A percentile compares a stretch with the other conserved stretches of the same genome.
phyloP scores from a whole-genome alignment of 495 filamentous ascomycete genomes.

The Rhypophila decipiens region DNA sequence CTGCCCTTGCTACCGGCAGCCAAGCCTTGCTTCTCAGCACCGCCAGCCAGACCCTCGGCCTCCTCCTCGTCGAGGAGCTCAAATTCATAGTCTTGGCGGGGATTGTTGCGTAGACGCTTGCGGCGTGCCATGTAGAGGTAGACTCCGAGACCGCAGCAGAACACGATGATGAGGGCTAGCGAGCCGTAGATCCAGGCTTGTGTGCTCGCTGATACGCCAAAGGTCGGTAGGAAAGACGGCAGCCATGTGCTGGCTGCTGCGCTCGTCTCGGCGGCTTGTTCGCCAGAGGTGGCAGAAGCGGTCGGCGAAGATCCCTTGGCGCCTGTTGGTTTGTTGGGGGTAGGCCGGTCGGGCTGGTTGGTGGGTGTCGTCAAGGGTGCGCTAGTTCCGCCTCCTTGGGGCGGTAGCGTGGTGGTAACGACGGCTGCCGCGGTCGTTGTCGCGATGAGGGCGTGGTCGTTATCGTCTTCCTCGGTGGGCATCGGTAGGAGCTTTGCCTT shows the following conservation, averaged over 20 bases:
- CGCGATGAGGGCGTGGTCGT: conserved; percentile 58
- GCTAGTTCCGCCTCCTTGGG: conserved; percentile 17
- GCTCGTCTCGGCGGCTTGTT: conserved; percentile 29
- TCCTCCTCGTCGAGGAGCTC: conserved; percentile 86
- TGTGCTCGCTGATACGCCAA: conserved; percentile 82
- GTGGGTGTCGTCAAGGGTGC: conserved; percentile 43
- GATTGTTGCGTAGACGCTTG: conserved; percentile 65
- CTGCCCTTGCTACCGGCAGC: conserved; percentile 22
- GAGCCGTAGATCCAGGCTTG: conserved; percentile 94
- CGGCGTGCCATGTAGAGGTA: conserved; percentile 76
- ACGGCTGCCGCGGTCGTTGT: conserved; percentile 35
- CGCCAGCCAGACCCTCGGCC: conserved; percentile 44
- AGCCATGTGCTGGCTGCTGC: conserved; percentile 50
- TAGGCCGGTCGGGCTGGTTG: conserved; percentile 75
- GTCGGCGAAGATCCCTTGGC: conserved; percentile 22
- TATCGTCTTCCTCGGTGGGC: conserved; percentile 77
- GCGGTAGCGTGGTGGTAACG: conserved; percentile 38
- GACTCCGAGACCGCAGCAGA: conserved; percentile 70
- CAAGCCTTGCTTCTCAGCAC: conserved; percentile 15
- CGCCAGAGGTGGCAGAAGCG: conserved; percentile 20
- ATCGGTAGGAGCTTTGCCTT: conserved; percentile 70
- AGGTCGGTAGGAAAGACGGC: conserved; percentile 89
- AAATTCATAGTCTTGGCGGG: conserved; percentile 87
- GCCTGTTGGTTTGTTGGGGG: conserved; percentile 41
- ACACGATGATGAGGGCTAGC: conserved; percentile 72